phyloP scores from a whole-genome alignment of 768 basidiomycete species.

The Psilocybe cubensis region DNA sequence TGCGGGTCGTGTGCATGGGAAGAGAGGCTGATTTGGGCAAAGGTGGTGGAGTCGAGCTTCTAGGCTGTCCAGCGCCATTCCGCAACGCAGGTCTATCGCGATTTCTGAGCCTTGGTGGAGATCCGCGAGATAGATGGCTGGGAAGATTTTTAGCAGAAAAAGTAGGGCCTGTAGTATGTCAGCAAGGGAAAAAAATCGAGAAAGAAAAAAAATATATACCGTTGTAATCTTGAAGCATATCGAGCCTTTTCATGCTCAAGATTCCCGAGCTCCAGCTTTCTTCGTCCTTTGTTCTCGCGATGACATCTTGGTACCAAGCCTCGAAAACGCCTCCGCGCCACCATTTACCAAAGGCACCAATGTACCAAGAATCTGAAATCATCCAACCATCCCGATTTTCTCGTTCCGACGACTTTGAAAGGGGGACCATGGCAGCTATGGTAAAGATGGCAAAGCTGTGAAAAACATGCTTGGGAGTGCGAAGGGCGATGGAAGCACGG shows the following conservation, averaged over 20 bases:
- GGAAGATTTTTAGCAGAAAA: constrained; percentile 53
- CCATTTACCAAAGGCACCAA: constrained; percentile 92
- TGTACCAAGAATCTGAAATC: constrained; percentile 82
- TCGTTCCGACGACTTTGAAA: constrained; percentile 41
- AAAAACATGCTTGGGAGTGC: constrained; percentile 88
- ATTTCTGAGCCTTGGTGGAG: constrained; percentile 61
- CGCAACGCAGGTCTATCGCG: constrained; percentile 57
- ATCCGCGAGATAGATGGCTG: constrained; percentile 45
- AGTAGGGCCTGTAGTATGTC: constrained; percentile 43
- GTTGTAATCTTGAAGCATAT: constrained; percentile 67
- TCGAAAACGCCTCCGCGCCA: constrained; percentile 85
- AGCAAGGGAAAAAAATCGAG: constrained; percentile 1
- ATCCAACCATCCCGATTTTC: constrained; percentile 50
- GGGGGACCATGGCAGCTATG: constrained; percentile 75
- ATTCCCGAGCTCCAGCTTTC: constrained; percentile 82
- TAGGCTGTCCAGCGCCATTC: constrained; percentile 37
- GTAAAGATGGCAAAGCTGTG: constrained; percentile 88
- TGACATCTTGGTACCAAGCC: constrained; percentile 76
- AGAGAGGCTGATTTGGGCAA: constrained; percentile 82
- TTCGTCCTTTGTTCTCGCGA: constrained; percentile 65
- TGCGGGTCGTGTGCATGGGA: constrained; percentile 70
- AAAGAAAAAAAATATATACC: constrained; percentile 39
- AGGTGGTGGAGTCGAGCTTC: constrained; percentile 81
- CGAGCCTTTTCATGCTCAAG: constrained; percentile 72
- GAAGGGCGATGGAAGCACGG: constrained; percentile 89